Evolutionary conservation across 2,329 filamentous ascomycete genomes (phyloP).

Genomic region (Xylaria multiplex): DNA sequence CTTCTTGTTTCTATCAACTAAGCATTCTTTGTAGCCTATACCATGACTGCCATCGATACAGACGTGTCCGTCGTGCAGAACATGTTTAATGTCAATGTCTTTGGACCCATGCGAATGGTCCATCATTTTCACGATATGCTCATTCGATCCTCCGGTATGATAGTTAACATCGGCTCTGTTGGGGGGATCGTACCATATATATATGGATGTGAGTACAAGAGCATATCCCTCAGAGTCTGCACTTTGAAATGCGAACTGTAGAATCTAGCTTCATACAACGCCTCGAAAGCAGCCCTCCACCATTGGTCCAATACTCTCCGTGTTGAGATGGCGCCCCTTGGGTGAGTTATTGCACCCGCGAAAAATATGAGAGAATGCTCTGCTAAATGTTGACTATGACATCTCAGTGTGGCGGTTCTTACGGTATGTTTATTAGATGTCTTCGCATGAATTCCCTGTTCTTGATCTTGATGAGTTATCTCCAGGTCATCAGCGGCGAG

Average conservation of each 20-base stretch:
- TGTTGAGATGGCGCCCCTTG: constrained; percentile 40
- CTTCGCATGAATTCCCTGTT: too few species aligned
- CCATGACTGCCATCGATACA: constrained; percentile 45
- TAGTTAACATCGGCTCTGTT: constrained; percentile 46
- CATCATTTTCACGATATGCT: constrained; percentile 42
- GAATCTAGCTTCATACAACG: constrained; percentile 43
- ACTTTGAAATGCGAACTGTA: too few species aligned
- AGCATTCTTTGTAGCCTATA: too few species aligned
- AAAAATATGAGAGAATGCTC: too few species aligned
- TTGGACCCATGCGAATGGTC: constrained; percentile 46
- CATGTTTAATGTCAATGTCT: constrained; percentile 46
- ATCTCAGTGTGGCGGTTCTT: background rate
- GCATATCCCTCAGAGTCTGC: too few species aligned
- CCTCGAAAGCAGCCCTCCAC: constrained; percentile 42
- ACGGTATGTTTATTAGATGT: background rate
- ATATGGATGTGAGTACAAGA: constrained; percentile 41
- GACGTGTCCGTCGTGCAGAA: constrained; percentile 34
- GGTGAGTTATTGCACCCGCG: constrained; percentile 15
- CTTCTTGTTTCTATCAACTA: too few species aligned
- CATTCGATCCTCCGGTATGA: constrained; percentile 36
- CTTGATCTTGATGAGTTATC: too few species aligned
- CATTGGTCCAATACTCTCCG: constrained; percentile 42
- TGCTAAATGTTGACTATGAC: too few species aligned
- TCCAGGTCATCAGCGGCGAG: too few species aligned
- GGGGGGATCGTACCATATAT: constrained; percentile 43